Evolutionary conservation across 1,284 basidiomycete species (phyloP).

Genomic region (Papiliotrema nemorosa): DNA sequence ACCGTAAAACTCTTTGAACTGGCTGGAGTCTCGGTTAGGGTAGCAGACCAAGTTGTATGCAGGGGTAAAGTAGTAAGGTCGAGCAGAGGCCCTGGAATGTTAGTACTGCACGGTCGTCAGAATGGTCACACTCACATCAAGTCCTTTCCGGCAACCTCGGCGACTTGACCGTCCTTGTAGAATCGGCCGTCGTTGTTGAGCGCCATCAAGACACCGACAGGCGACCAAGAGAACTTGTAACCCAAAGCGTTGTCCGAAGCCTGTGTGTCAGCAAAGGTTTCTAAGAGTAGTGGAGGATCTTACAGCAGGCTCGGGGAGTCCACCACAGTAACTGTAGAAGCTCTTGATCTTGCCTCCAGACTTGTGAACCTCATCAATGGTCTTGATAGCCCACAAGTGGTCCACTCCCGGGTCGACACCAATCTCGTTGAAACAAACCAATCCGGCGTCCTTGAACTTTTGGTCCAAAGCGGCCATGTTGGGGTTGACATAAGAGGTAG

Average conservation of each 20-base stretch:
- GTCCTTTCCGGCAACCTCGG: slow-evolving; percentile 62
- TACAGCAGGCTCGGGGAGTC: slow-evolving; percentile 76
- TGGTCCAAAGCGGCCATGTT: slow-evolving; percentile 85
- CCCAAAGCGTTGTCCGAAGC: slow-evolving; percentile 90
- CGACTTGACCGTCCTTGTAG: slow-evolving; percentile 62
- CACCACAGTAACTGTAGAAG: slow-evolving; percentile 96
- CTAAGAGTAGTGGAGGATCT: not conserved
- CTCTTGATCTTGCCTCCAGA: slow-evolving; percentile 95
- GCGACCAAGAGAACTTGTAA: slow-evolving; percentile 99
- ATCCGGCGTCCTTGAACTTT: slow-evolving; percentile 80
- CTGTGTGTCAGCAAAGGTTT: slow-evolving; percentile 17
- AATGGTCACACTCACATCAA: slow-evolving; percentile 67
- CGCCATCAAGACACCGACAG: slow-evolving; percentile 91
- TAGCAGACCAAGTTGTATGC: slow-evolving; percentile 96
- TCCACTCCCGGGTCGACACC: slow-evolving; percentile 72
- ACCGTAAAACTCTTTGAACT: slow-evolving; percentile 78
- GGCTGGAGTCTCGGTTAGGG: slow-evolving; percentile 92
- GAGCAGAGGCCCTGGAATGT: slow-evolving; percentile 57
- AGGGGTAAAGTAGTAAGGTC: slow-evolving; percentile 93
- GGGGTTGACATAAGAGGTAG: slow-evolving; percentile 88
- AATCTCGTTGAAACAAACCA: slow-evolving; percentile 97
- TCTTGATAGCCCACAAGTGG: slow-evolving; percentile 95
- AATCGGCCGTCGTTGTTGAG: slow-evolving; percentile 90
- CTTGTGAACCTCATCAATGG: slow-evolving; percentile 87
- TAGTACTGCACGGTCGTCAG: not conserved